Conservation (phyloP, 1,139 yeast genomes). For the Magnusiomyces suaveolens region DNA sequence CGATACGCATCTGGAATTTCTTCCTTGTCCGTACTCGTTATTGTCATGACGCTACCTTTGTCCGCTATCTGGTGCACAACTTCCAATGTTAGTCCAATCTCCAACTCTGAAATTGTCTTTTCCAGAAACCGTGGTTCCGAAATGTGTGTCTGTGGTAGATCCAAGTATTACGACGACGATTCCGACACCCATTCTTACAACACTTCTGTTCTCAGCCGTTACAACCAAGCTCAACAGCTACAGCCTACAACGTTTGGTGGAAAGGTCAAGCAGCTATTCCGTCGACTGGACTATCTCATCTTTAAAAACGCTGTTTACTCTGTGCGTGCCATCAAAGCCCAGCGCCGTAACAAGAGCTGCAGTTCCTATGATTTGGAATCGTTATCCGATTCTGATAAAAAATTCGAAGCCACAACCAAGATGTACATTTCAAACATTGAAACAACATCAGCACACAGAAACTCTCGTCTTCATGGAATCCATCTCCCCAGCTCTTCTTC, state of each 20-base stretch:
- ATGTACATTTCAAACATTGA: neutral
- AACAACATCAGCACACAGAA: neutral
- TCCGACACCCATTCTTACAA: neutral
- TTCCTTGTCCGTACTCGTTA: constrained; percentile 29
- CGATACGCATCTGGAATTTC: neutral
- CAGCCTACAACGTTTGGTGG: neutral
- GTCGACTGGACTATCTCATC: neutral
- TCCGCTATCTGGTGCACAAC: constrained; percentile 77
- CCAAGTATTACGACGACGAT: neutral
- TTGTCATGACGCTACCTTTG: constrained; percentile 64
- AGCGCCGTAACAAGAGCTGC: neutral
- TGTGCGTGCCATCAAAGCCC: neutral
- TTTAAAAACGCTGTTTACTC: neutral
- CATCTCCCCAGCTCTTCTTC: neutral
- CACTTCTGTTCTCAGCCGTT: neutral
- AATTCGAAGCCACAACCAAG: neutral
- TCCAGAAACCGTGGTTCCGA: neutral
- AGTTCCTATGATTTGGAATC: neutral
- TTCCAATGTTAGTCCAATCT: constrained; percentile 1
- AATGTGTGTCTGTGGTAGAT: neutral
- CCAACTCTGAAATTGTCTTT: neutral
- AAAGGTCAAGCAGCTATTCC: neutral
- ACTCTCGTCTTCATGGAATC: no score
- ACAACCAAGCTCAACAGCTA: neutral
- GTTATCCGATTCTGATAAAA: neutral